These are phyloP conservation scores for Calonectria honghensis DNA, from an alignment of 2,329 filamentous ascomycete genomes.

Conservation along the genomic window DNA sequence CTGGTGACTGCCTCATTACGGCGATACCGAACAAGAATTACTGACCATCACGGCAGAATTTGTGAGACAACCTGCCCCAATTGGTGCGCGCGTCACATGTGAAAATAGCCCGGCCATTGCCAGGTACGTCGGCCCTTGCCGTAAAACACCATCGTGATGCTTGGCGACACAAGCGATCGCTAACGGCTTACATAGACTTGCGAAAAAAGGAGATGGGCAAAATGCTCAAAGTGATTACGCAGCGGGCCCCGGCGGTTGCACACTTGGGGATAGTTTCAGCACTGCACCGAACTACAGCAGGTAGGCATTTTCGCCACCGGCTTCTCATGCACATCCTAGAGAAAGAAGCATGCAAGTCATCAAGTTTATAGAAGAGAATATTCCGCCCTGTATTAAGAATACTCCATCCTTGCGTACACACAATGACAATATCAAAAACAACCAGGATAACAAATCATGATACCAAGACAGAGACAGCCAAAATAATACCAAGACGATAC, in stretches of 20 bases:
- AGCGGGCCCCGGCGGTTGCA: background rate
- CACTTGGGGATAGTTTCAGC: background rate
- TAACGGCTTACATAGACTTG: too few relatives aligned
- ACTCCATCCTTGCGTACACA: conserved; percentile 51
- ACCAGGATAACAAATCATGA: conserved; percentile 32
- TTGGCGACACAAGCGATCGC: background rate
- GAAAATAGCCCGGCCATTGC: background rate
- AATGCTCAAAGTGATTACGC: background rate
- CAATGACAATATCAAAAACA: conserved; percentile 42
- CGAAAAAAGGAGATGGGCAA: background rate
- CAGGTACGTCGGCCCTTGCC: background rate
- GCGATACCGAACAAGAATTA: background rate
- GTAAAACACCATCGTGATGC: background rate
- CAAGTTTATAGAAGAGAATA: conserved; percentile 48
- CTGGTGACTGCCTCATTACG: background rate
- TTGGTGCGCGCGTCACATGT: background rate
- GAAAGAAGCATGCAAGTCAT: background rate
- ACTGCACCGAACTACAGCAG: background rate
- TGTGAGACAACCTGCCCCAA: background rate
- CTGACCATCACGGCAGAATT: background rate
- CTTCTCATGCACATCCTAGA: background rate
- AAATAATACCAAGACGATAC: conserved; percentile 36
- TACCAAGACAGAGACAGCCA: conserved; percentile 30
- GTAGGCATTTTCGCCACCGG: background rate
- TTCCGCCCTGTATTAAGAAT: conserved; percentile 57